These are phyloP conservation scores for Coniochaeta hoffmannii DNA, from an alignment of 2,329 filamentous ascomycete species.

Conservation along the genomic window DNA sequence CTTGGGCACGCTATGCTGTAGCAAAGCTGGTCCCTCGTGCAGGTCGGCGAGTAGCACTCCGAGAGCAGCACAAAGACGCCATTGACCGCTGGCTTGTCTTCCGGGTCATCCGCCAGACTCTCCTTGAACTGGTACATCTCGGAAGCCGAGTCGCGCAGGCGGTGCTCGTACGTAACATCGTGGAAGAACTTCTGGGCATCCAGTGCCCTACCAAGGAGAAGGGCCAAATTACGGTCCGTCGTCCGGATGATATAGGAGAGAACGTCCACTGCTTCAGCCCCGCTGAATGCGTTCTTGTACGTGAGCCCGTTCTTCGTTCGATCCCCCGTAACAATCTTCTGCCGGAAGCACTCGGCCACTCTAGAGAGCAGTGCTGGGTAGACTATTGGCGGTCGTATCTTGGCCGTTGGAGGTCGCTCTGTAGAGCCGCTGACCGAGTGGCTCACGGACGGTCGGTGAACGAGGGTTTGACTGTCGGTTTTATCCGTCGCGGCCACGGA, in stretches of 20 bases:
- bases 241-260: slow-evolving; percentile 96
- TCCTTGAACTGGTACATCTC: slow-evolving; percentile 98
- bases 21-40: slow-evolving; percentile 88
- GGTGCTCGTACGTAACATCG: slow-evolving; percentile 96
- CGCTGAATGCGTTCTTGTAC: slow-evolving; percentile 96
- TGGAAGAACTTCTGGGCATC: slow-evolving; percentile 99
- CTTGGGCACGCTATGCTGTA: slow-evolving; percentile 97
- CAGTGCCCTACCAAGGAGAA: slow-evolving; percentile 82
- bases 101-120: slow-evolving; percentile 76
- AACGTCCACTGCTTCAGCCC: slow-evolving; percentile 89
- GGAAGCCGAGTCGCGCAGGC: slow-evolving; percentile 83
- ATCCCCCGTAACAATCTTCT: slow-evolving; percentile 78
- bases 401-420: slow-evolving; percentile 50
- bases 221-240: slow-evolving; percentile 86
- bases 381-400: slow-evolving; percentile 71
- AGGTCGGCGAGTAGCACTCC: slow-evolving; percentile 97
- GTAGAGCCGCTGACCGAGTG: slow-evolving; percentile 36
- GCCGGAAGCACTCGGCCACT: slow-evolving; percentile 86
- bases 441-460: slow-evolving; percentile 50
- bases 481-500: slow-evolving; percentile 56
- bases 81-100: slow-evolving; percentile 69
- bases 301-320: slow-evolving; percentile 93
- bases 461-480: slow-evolving; percentile 30
- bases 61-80: slow-evolving; percentile 94
- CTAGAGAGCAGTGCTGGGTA: slow-evolving; percentile 92